phyloP scores from a whole-genome alignment of 2,329 filamentous ascomycete species.

The Grosmannia huntii region DNA sequence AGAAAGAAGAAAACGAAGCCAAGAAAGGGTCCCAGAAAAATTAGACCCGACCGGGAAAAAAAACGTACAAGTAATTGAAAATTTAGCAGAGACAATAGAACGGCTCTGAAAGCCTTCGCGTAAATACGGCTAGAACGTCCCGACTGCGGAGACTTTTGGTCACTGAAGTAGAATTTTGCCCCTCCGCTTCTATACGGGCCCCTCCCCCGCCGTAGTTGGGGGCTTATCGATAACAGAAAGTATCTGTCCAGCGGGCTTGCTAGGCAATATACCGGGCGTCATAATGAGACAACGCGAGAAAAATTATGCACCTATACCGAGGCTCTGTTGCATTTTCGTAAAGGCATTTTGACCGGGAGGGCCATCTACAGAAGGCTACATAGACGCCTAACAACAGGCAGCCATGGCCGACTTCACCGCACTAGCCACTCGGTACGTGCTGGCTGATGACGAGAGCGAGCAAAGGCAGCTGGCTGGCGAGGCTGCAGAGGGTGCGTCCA shows the following conservation, averaged over 20 bases:
- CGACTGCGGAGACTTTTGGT: background rate
- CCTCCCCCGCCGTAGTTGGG: conserved; percentile 2
- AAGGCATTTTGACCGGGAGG: background rate
- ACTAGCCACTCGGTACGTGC: conserved; percentile 15
- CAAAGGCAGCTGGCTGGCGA: conserved; percentile 9
- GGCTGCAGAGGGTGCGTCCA: conserved; percentile 12
- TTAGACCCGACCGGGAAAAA: background rate
- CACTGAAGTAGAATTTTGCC: background rate
- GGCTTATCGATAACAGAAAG: background rate
- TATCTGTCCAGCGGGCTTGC: background rate
- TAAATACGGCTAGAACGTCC: background rate
- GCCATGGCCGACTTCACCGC: conserved; percentile 14
- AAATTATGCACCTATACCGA: background rate
- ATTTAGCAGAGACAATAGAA: background rate
- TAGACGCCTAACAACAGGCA: background rate
- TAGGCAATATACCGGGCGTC: background rate
- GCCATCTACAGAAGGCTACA: background rate
- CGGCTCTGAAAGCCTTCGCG: background rate
- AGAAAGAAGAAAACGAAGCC: conserved; percentile 1
- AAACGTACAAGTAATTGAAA: background rate
- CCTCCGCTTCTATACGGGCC: background rate
- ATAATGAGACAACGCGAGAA: background rate
- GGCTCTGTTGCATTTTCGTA: background rate
- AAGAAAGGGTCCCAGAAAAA: background rate
- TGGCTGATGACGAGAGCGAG: conserved; percentile 14